Evolutionary conservation across 257 asterid species (phyloP).

Genomic region (Solanum microdontum): DNA sequence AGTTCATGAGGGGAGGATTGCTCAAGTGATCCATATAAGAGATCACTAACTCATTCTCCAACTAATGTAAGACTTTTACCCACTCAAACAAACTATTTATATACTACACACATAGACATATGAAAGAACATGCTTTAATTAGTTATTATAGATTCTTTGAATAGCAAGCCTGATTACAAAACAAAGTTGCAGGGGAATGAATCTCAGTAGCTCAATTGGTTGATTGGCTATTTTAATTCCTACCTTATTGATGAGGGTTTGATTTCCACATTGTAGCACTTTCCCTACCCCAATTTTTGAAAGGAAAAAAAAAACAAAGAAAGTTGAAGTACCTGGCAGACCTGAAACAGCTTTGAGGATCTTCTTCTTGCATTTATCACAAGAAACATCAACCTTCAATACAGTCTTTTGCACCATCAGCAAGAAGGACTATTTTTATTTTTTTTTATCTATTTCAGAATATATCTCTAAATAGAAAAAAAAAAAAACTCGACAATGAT

Average conservation of each 20-base stretch:
- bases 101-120: background rate
- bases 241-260: no score
- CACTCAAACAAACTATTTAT: background rate
- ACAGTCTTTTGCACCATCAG: constrained; percentile 43
- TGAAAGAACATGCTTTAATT: background rate
- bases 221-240: no score
- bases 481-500: background rate
- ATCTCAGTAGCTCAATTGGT: no score
- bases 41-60: no score
- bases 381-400: constrained; percentile 35
- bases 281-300: no score
- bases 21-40: no score
- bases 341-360: constrained; percentile 43
- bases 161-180: background rate
- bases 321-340: constrained; percentile 17
- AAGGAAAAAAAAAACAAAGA: no score
- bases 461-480: background rate
- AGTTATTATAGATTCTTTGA: background rate
- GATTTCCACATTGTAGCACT: no score
- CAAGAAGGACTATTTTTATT: background rate
- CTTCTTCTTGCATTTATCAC: constrained; percentile 42
- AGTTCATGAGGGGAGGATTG: no score
- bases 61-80: no score
- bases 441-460: background rate
- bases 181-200: background rate